Evolutionary conservation across 1,284 basidiomycete species (phyloP).

Genomic region (Hypsizygus ulmarius): DNA sequence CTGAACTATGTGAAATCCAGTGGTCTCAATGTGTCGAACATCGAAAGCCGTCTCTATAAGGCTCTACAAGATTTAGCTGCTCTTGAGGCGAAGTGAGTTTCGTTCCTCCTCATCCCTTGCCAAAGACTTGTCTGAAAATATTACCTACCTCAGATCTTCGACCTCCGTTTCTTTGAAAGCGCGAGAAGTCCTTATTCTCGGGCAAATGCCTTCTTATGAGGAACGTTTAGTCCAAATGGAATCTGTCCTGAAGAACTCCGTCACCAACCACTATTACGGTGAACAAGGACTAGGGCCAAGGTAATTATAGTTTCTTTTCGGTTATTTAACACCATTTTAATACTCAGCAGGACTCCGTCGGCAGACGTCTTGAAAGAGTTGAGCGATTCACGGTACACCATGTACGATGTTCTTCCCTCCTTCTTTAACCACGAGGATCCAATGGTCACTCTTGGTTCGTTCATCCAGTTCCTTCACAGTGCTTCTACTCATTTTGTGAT

Average conservation of each 20-base stretch:
- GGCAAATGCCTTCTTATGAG: conserved; percentile 95
- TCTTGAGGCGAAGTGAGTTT: conserved; percentile 78
- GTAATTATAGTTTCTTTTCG: conserved; percentile 30
- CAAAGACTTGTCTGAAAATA: conserved; percentile 11
- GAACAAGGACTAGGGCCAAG: conserved; percentile 71
- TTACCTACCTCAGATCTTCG: conserved; percentile 58
- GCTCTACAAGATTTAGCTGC: conserved; percentile 79
- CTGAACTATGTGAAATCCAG: conserved; percentile 87
- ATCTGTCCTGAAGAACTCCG: conserved; percentile 84
- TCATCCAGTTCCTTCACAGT: neutral
- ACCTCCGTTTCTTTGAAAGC: conserved; percentile 92
- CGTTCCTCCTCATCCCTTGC: conserved; percentile 1
- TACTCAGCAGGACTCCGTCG: conserved; percentile 62
- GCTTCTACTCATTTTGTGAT: conserved; percentile 1
- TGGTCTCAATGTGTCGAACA: conserved; percentile 68
- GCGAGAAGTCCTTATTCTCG: conserved; percentile 94
- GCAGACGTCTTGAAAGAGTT: conserved; percentile 89
- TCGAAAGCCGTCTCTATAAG: conserved; percentile 67
- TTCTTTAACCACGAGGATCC: conserved; percentile 92
- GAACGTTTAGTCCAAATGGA: conserved; percentile 96
- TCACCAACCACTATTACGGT: conserved; percentile 86
- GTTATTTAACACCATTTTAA: conserved; percentile 7
- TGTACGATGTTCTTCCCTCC: conserved; percentile 94
- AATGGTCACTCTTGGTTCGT: conserved; percentile 78
- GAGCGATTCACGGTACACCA: conserved; percentile 94